Conservation (phyloP, 192 early-diverging fungal genomes). For the Backusella sp. region DNA sequence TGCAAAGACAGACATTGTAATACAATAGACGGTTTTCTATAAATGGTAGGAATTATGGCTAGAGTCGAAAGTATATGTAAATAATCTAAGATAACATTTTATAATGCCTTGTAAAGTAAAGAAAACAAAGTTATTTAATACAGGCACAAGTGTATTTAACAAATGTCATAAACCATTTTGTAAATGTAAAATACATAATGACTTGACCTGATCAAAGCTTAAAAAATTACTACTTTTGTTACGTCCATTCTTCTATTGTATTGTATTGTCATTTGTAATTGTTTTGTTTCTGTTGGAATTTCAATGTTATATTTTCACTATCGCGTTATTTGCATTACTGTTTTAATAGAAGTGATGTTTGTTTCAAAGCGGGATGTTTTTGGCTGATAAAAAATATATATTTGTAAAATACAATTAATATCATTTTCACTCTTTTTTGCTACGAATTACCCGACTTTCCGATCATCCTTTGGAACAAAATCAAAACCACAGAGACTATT, state of each 20-base stretch:
- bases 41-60: neutral
- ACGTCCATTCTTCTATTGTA: neutral
- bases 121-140: slow-evolving; percentile 4
- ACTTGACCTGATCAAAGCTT: neutral
- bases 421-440: neutral
- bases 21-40: neutral
- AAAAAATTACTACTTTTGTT: neutral
- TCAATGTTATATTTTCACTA: neutral
- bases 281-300: neutral
- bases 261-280: neutral
- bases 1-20: slow-evolving; percentile 4
- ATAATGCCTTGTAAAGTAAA: neutral
- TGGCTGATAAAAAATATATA: neutral
- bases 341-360: neutral
- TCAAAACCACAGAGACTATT: neutral
- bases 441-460: neutral
- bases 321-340: neutral
- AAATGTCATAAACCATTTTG: neutral
- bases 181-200: neutral
- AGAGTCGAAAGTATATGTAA: neutral
- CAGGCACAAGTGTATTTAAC: slow-evolving; percentile 2
- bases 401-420: neutral
- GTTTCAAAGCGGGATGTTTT: neutral
- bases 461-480: neutral
- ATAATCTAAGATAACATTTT: neutral